A percentile compares a stretch with the other conserved stretches of the same genome.
phyloP scores from a whole-genome alignment of 257 asterid species.

The Gynochthodes officinalis region DNA sequence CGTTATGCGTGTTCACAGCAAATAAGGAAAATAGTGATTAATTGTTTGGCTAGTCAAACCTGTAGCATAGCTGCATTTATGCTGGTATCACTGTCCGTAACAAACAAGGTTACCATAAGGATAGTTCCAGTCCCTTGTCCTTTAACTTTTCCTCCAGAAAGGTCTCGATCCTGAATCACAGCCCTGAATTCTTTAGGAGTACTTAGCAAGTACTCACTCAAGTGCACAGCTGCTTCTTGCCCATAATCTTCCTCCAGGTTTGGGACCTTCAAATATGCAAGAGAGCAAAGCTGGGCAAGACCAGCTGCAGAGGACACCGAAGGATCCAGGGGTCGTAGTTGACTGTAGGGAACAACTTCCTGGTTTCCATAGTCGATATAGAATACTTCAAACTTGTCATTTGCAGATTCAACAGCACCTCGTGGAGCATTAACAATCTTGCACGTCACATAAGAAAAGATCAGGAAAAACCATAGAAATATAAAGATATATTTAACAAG shows the following conservation, averaged over 20 bases:
- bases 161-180: slow-evolving; percentile 70
- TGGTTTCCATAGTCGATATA: slow-evolving; percentile 94
- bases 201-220: slow-evolving; percentile 62
- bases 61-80: slow-evolving; percentile 77
- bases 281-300: slow-evolving; percentile 89
- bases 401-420: slow-evolving; percentile 60
- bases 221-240: slow-evolving; percentile 71
- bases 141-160: slow-evolving; percentile 86
- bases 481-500: not conserved
- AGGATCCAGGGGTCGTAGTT: slow-evolving; percentile 70
- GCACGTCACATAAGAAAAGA: slow-evolving; percentile 12
- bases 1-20: too few relatives aligned
- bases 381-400: slow-evolving; percentile 85
- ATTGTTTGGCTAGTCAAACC: slow-evolving; percentile 33
- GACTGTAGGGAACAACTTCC: slow-evolving; percentile 69
- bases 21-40: not conserved
- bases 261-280: slow-evolving; percentile 82
- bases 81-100: slow-evolving; percentile 66
- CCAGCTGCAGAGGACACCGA: slow-evolving; percentile 74
- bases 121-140: slow-evolving; percentile 96
- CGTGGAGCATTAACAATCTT: slow-evolving; percentile 87
- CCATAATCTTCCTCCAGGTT: slow-evolving; percentile 78
- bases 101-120: slow-evolving; percentile 63
- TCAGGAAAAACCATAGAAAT: not conserved
- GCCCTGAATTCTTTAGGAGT: slow-evolving; percentile 69